Evolutionary conservation across 805 yeast genomes (phyloP).

Genomic region (Candida nemodendra): DNA sequence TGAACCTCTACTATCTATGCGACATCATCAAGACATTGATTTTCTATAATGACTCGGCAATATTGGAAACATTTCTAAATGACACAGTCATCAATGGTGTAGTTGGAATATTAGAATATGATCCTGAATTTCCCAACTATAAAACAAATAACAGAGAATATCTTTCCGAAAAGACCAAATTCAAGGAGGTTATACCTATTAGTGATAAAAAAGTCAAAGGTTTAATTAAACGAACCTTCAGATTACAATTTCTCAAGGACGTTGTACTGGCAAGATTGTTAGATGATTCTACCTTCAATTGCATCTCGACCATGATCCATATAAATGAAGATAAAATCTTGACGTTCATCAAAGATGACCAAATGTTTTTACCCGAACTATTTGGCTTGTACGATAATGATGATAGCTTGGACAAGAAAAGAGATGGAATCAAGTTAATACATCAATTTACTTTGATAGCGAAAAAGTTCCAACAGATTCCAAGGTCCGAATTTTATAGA

Average conservation of each 20-base stretch:
- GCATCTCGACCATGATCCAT: conserved; percentile 66
- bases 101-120: conserved; percentile 84
- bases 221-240: conserved; percentile 70
- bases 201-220: conserved; percentile 46
- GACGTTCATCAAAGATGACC: conserved; percentile 51
- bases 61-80: conserved; percentile 56
- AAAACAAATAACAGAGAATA: conserved; percentile 80
- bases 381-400: conserved; percentile 52
- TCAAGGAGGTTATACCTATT: conserved; percentile 72
- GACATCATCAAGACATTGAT: conserved; percentile 71
- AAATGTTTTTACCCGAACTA: conserved; percentile 52
- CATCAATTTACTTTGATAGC: conserved; percentile 81
- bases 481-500: conserved; percentile 63
- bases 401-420: conserved; percentile 30
- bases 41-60: conserved; percentile 64
- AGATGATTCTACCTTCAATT: conserved; percentile 75
- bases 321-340: conserved; percentile 68
- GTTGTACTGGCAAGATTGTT: conserved; percentile 78
- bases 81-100: conserved; percentile 56
- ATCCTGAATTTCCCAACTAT: conserved; percentile 76
- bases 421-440: conserved; percentile 74
- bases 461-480: conserved; percentile 58
- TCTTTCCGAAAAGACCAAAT: conserved; percentile 52
- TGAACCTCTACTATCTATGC: conserved; percentile 63
- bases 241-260: conserved; percentile 79